These are phyloP conservation scores for Xylaria flabelliformis DNA, from an alignment of 495 filamentous ascomycete species.

Conservation along the genomic window DNA sequence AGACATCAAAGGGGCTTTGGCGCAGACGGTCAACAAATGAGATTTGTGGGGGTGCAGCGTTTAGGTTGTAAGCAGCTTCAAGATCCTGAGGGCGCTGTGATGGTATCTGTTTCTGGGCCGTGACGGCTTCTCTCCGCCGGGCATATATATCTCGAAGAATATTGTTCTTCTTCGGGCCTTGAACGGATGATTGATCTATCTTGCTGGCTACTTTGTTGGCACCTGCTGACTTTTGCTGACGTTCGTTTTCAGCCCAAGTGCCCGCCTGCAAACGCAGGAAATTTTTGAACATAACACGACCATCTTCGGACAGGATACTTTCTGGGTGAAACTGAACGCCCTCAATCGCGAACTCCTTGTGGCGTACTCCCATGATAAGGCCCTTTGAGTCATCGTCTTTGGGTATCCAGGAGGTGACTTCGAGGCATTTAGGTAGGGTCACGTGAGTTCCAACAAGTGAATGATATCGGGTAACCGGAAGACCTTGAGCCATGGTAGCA, in stretches of 20 bases:
- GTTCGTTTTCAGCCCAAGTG: conserved; percentile 84
- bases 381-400: conserved; percentile 68
- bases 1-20: conserved; percentile 78
- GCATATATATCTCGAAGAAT: conserved; percentile 94
- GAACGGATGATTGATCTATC: conserved; percentile 19
- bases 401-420: conserved; percentile 89
- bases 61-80: conserved; percentile 84
- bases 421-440: conserved; percentile 83
- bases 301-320: conserved; percentile 91
- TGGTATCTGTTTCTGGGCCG: conserved; percentile 82
- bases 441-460: conserved; percentile 92
- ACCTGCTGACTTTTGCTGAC: conserved; percentile 50
- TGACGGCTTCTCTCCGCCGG: conserved; percentile 77
- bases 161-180: conserved; percentile 68
- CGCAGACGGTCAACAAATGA: conserved; percentile 80
- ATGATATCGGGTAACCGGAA: conserved; percentile 94
- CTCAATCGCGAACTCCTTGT: conserved; percentile 88
- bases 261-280: conserved; percentile 87
- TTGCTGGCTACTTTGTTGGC: conserved; percentile 25
- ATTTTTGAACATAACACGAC: conserved; percentile 87
- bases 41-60: conserved; percentile 84
- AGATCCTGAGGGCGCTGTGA: conserved; percentile 84
- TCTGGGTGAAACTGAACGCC: conserved; percentile 98
- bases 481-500: conserved; percentile 71
- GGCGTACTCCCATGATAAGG: conserved; percentile 95